phyloP scores from a whole-genome alignment of 805 yeast species.

The Yamadazyma olivae region DNA sequence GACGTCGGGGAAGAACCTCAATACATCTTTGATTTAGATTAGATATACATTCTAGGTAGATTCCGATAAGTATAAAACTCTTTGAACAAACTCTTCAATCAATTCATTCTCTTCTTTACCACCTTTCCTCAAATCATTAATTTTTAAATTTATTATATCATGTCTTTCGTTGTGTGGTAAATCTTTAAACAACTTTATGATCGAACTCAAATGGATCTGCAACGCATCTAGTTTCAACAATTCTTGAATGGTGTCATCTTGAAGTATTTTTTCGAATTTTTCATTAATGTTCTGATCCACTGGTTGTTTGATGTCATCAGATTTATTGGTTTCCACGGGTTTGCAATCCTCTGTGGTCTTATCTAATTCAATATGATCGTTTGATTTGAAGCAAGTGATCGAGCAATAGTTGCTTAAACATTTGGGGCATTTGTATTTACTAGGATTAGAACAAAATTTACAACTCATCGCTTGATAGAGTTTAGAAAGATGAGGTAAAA shows the following conservation, averaged over 20 bases:
- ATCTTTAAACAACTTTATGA: constrained; percentile 23
- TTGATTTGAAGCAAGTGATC: constrained; percentile 52
- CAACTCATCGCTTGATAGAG: constrained; percentile 31
- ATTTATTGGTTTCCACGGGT: not conserved
- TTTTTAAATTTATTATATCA: constrained; percentile 59
- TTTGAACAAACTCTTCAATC: constrained; percentile 64
- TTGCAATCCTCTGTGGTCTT: not conserved
- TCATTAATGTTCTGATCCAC: no score
- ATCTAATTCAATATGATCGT: constrained; percentile 3
- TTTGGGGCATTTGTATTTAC: constrained; percentile 58
- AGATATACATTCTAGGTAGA: not conserved
- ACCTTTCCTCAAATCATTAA: constrained; percentile 56
- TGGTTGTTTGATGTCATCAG: no score
- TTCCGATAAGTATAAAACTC: constrained; percentile 19
- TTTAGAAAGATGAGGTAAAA: no score
- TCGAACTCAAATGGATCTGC: constrained; percentile 50
- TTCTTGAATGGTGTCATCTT: constrained; percentile 42
- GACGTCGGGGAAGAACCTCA: constrained; percentile 8
- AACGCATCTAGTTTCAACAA: constrained; percentile 52
- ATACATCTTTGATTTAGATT: constrained; percentile 3
- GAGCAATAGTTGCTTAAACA: constrained; percentile 54
- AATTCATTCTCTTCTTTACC: constrained; percentile 66
- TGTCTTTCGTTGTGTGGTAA: constrained; percentile 45
- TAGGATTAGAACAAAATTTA: constrained; percentile 32
- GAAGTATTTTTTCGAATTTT: constrained; percentile 23